Base-by-base conservation (phyloP, 371 early-diverging fungal genomes). In the Mortierella sp. region DNA sequence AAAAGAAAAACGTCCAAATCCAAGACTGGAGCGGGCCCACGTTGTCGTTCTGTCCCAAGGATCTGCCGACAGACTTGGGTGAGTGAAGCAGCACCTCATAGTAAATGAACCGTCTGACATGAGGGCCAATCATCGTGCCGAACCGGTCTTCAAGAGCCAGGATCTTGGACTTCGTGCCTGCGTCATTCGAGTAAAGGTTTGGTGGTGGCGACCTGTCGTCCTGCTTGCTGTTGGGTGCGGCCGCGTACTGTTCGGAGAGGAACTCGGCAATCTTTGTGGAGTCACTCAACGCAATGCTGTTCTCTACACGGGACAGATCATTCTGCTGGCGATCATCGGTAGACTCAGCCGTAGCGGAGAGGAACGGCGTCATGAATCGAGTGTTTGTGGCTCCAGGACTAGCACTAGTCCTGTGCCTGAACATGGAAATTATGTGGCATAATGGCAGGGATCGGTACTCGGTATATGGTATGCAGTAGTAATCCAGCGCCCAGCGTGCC, bases 401-500 rank as follows among this genome's bases (percentile, higher is more conserved):
- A 5, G 23, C 19, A 30, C 60, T 61, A 21, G 60, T 31, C 8
- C 58, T 50, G 60, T 61, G 28, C 27, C 42, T 64, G 66, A 65
- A 61, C 78, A 76, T 76, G 55, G 65, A 57, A n/a, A 65, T 15
- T 14, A 60, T 32, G 24, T 76, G 78, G 27, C 42, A 49, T n/a
- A 64, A 8, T 1, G 78, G 78, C 17, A 76, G 19, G 14, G 61
- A 60, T 4, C 70, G 65, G 51, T 65, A 54, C 37, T 76, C 78
- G 46, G 61, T 42, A 17, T 76, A 70, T 3, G 78, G 78, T 14
- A 76, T 49, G 15, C 41, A n/a, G 32, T 65, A 76, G 66, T 76
- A 76, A 42, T 76, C 78, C 44, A 76, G 30, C 6, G 66, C 70
- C 78, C 78, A 76, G 12, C 78, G 49, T 1, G 70, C 70, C 63